Conservation (phyloP, 225 moss, liverwort and hornwort genomes). For the Lunularia cruciata region DNA sequence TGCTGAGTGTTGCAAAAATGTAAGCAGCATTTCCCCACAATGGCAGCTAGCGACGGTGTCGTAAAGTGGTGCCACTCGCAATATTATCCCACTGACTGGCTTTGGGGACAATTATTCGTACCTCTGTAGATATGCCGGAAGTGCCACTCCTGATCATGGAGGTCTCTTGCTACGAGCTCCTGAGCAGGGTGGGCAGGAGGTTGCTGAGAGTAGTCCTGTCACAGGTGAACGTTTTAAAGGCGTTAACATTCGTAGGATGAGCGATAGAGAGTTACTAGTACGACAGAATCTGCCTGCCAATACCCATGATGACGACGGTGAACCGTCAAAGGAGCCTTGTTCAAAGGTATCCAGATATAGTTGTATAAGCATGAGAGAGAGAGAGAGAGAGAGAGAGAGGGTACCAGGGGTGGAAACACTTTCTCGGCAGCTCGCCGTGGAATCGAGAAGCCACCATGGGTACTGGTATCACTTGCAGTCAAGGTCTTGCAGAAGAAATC, state of each 20-base stretch:
- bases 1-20: too few relatives aligned
- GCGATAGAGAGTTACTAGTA: neutral
- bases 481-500: conserved; percentile 62
- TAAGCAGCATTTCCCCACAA: too few relatives aligned
- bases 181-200: conserved; percentile 70
- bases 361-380: neutral
- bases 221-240: neutral
- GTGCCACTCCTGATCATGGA: conserved; percentile 85
- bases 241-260: too few relatives aligned
- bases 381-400: neutral
- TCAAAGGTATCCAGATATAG: too few relatives aligned
- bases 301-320: too few relatives aligned
- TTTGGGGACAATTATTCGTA: conserved; percentile 25
- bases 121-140: conserved; percentile 92
- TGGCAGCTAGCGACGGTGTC: too few relatives aligned
- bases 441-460: conserved; percentile 59
- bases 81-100: neutral
- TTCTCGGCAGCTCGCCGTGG: conserved; percentile 56
- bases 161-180: conserved; percentile 80
- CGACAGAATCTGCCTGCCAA: too few relatives aligned
- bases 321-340: neutral
- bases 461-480: conserved; percentile 61
- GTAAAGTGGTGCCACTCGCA: neutral
- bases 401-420: conserved; percentile 59
- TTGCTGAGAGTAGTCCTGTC: conserved; percentile 67